Evolutionary conservation across 352 stramenopile genomes (phyloP), one percentile per base, ranked within the genome.

Genomic region (Globisporangium solare): DNA sequence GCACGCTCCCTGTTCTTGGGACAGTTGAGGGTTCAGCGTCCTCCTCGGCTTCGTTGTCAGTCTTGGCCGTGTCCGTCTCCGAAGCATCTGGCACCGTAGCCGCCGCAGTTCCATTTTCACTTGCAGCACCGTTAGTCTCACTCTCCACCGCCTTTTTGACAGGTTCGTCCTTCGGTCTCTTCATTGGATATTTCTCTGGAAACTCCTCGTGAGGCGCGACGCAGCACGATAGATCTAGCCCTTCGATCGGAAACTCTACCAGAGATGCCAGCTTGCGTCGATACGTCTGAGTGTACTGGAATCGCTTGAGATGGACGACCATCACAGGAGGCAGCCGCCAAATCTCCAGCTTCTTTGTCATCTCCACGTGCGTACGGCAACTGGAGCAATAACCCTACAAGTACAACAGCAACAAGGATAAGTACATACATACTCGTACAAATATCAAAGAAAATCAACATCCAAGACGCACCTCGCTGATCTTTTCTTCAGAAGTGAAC

Each of bases 231-330:
- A 99, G 73, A 72, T 99, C 96, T 10, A 99, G 72, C 6, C 83
- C 87, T 64, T 98, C 79, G 46, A 99, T 91, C 11, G 96, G 96
- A 65, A 99, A 99, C 63, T 97, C 76, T 8, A 99, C 96, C 12
- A 98, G 82, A 24, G 89, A 96, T 22, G 87, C 79, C 18, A 95
- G 60, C 50, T 95, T 95, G 17, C 86, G 73, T 12, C 86, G 83
- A 56, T 95, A 95, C 20, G 86, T 97, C 49, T 97, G 85, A 8
- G 91, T 97, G 73, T 98, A 99, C 65, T 98, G 91, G 69, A 99
- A 99, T 43, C 97, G 86, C 82, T 99, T 99, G 37, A 99, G 75
- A 69, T 99, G 96, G 27, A 99, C 74, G 20, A 99, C 97, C 60
- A 99, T 95, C 13, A 99, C 96, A 12, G 97, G 95, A 0, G 97